Evolutionary conservation across 83 land plant genomes (phyloP), one percentile per base, ranked within the genome.

Genomic region (Isoetes engelmannii): DNA sequence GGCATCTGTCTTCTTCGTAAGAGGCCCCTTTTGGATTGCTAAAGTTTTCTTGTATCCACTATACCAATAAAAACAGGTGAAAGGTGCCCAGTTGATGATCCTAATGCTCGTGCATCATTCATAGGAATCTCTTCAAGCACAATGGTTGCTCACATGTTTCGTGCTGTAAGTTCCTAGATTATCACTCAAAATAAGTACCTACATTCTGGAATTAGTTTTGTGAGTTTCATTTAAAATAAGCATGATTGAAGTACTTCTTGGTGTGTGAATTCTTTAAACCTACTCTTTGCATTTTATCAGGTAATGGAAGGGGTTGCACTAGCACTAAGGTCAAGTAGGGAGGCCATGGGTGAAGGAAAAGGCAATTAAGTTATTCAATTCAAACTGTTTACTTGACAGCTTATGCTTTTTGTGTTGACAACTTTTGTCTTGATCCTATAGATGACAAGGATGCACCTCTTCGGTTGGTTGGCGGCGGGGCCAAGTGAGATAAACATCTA

Each of bases 261-360:
- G 6, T n/a, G n/a, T 15, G 46, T 20, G 37, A 64, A 44, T 10
- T 64, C 4, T 1, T 46, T 12, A 15, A 12, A 13, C 67, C 9
- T 45, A 46, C 46, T 21, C 44, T 46, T 15, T 9, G 4, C 19
- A 5, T 10, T 12, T 19, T 19, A 50, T 13, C 78, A 78, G 80
- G 74, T 79, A 50, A 79, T 79, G 81, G 81, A 79, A 75, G 81
- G 81, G 59, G 81, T 79, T 48, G 67, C 81, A 7, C 70, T 79
- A 57, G 79, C 81, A 4, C 62, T 79, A 73, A 61, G 74, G 51
- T 79, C 81, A 13, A 71, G 73, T 76, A 49, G 72, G 47, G 74
- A 75, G 60, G 81, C 80, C 21, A 63, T 79, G 59, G 48, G n/a
- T 46, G 75, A 44, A 12, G 61, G 47, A 45, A 47, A 53, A 51